Base-by-base conservation (phyloP, 208 protist species). In the Trypanosoma congolense region DNA sequence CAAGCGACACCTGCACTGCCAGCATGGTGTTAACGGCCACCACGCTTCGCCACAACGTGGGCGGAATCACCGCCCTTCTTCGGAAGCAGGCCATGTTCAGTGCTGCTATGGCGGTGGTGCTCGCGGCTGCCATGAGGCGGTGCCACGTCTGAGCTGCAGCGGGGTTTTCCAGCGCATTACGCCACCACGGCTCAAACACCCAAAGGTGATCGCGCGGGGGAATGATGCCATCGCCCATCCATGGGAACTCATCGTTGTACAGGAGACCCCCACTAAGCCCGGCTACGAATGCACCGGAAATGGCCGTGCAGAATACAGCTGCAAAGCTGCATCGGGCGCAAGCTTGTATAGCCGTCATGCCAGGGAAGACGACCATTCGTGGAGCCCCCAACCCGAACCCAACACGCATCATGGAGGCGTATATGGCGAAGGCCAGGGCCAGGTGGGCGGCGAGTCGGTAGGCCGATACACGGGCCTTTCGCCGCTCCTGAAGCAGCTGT, bases 361-460 rank as follows among this genome's bases (percentile, higher is more conserved):
- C 72, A 4, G 65, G 53, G 56, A 86, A 89, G 21, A 57, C 18
- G 5, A 21, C 38, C 59, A 75, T 71, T 28, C 56, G 56, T 14
- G 79, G 80, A 22, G 80, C 48, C 35, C 74, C 83, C 49, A 92
- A 73, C 5, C 75, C 73, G 54, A 75, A 91, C 28, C 73, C 85
- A 70, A 92, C 75, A 52, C 70, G 73, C 56, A 95, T 74, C 83
- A 92, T 89, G 60, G 61, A 63, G 18, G 72, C 61, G 66, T 96
- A 98, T 41, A 99, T 96, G 10, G 81, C 78, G 62, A 99, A 97
- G 26, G 97, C 96, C 0, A 92, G 70, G n/a, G 84, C 76, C 22
- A 98, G 70, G 70, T 99, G 97, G 9, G 87, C 65, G 1, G 96
- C 82, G 30, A 98, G 86, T 35, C 96, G 75, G 73, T 97, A 97